Base-by-base conservation (phyloP, 192 early-diverging fungal genomes). In the Backusella parvicylindrica region DNA sequence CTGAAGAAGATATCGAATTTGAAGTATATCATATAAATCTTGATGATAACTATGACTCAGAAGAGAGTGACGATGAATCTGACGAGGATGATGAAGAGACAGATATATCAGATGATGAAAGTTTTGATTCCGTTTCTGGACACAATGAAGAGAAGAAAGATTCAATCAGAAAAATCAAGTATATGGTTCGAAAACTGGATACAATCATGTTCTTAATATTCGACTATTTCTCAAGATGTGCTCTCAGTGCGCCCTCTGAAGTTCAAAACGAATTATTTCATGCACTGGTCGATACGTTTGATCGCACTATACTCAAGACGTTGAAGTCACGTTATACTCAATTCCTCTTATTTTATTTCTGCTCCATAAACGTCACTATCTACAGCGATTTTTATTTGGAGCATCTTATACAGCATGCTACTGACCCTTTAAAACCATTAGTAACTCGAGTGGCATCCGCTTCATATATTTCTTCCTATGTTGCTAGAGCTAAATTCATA, bases 301-400 rank as follows among this genome's bases (percentile, higher is more conserved):
- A 93, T 68, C 82, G 87, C 23, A 86, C 88, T 1, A 86, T 97
- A 28, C 77, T 98, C 23, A 90, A 92, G 2, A 99, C 97, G 0
- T 92, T 96, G 78, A 92, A 92, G 73, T 93, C 94, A 49, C 90
- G 95, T 36, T 95, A 95, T 82, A 93, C 92, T 8, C 97, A 99
- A 81, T 99, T 98, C 70, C 73, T 97, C 28, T 78, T 95, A 30
- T 99, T 98, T 75, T 95, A 95, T 82, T 85, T 89, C 33, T 88
- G 91, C 47, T 89, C 92, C 16, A 77, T 90, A 33, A 88, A 90
- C 68, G 32, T 85, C n/a, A 41, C 64, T 69, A 63, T 81, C 67
- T 97, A 91, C 68, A 88, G 91, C 0, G 92, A 96, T 64, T 75
- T 88, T 28, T 97, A 96, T 71, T 76, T 95, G 68, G 92, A 92